Base-by-base conservation (phyloP, 495 filamentous ascomycete genomes). In the Penicillium mononematosum region DNA sequence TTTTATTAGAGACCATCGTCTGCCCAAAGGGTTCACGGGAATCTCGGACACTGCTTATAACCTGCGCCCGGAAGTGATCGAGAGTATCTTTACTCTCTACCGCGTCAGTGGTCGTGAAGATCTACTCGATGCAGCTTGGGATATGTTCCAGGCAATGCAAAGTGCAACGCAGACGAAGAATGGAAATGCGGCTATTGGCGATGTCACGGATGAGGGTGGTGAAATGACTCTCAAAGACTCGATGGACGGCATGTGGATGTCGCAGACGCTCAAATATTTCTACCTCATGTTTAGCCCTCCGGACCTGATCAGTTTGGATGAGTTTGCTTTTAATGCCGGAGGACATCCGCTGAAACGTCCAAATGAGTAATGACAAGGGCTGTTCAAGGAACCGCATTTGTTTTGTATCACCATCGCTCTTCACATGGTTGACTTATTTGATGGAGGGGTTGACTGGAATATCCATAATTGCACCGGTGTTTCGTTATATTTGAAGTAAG, bases 231-330 rank as follows among this genome's bases (percentile, higher is more conserved):
- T 66, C 22, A 32, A 57, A 20, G 73, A 83, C 56, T 66, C 65
- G 16, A 81, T 80, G 74, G 75, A 81, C 62, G 73, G 76, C 44
- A 85, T 83, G 58, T 85, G 82, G 81, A 70, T 83, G 63, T 80
- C 80, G 29, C 85, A 88, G 75, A 85, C 85, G n/a, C 67, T 88
- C 50, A 90, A 88, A 70, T 90, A 88, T 60, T 87, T 87, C 59
- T 89, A 87, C 65, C 67, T 88, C 31, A 75, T 85, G 5, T 88
- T 88, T 58, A 78, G 75, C 19, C 76, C 84, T 17, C 83, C 83
- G 9, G 78, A 81, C 12, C 60, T 84, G 9, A 72, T 91, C 12
- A 85, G 81, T 63, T 65, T 91, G 62, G 88, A 92, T 70, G 78
- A 90, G 19, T 91, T 78, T 77, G 87, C 91, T 19, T 79, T 91